These are phyloP conservation scores for Colletotrichum simmondsii DNA, from an alignment of 2,329 filamentous ascomycete genomes.

Conservation along the genomic window DNA sequence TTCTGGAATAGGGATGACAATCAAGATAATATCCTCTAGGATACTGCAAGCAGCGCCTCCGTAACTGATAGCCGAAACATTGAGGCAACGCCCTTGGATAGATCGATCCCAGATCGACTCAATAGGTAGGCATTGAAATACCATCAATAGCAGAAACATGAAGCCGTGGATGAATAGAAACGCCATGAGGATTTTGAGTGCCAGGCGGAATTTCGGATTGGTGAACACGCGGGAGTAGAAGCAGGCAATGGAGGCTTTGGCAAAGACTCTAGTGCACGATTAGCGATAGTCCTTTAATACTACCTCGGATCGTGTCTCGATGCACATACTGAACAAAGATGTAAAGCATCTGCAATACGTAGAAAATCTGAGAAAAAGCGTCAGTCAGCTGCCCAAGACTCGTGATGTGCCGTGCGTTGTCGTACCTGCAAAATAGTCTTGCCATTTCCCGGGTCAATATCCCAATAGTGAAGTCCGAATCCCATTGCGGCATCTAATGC, in stretches of 20 bases:
- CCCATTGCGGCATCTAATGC: conserved; percentile 22
- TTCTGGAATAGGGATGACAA: conserved; percentile 32
- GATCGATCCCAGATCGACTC: conserved; percentile 32
- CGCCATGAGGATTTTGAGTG: not conserved
- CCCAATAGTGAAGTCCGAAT: conserved; percentile 39
- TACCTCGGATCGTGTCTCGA: not conserved
- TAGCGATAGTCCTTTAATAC: not conserved
- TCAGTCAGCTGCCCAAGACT: not conserved
- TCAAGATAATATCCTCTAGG: conserved; percentile 31
- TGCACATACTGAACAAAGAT: conserved; percentile 33
- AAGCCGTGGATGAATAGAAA: conserved; percentile 33
- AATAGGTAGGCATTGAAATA: conserved; percentile 36
- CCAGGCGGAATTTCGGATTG: conserved; percentile 12
- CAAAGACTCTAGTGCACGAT: conserved; percentile 2
- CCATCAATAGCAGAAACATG: conserved; percentile 34
- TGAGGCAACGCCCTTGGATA: conserved; percentile 19
- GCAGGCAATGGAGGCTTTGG: conserved; percentile 39
- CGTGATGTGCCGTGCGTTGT: not conserved
- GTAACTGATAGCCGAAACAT: conserved; percentile 17
- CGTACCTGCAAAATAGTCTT: conserved; percentile 25
- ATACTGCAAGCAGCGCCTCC: conserved; percentile 33
- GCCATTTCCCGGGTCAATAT: conserved; percentile 32
- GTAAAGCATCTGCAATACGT: conserved; percentile 38
- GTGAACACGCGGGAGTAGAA: conserved; percentile 39
- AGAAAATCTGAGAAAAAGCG: conserved; percentile 32